Conservation (phyloP, 2,329 filamentous ascomycete genomes). For the Chrysosporium queenslandicum region DNA sequence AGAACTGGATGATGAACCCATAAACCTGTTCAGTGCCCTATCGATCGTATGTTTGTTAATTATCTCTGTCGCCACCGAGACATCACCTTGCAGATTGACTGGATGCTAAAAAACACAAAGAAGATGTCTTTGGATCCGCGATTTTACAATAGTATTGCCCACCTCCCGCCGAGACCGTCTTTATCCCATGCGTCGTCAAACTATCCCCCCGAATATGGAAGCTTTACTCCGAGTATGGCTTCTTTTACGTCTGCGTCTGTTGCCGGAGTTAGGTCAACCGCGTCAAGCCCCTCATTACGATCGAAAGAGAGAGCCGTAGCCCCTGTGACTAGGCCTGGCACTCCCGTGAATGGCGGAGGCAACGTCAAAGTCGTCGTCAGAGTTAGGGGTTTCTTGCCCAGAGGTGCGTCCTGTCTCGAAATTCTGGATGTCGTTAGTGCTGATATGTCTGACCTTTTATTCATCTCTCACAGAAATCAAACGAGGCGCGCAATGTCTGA, state of each 20-base stretch:
- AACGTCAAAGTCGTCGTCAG: slow-evolving; percentile 77
- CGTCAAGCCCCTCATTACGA: slow-evolving; percentile 68
- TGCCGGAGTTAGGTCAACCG: slow-evolving; percentile 46
- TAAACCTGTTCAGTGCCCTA: slow-evolving; percentile 14
- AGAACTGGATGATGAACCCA: slow-evolving; percentile 9
- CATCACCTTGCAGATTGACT: slow-evolving; percentile 31
- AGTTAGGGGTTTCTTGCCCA: slow-evolving; percentile 65
- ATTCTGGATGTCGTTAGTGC: background rate
- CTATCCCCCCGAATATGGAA: slow-evolving; percentile 22
- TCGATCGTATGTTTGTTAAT: slow-evolving; percentile 28
- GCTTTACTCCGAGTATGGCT: slow-evolving; percentile 30
- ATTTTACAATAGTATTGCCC: slow-evolving; percentile 26
- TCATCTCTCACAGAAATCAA: slow-evolving; percentile 56
- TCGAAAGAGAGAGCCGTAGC: slow-evolving; percentile 59
- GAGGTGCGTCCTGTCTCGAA: slow-evolving; percentile 48
- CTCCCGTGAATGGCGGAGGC: slow-evolving; percentile 43
- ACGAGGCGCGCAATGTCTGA: slow-evolving; percentile 69
- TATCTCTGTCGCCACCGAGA: slow-evolving; percentile 32
- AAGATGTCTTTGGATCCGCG: slow-evolving; percentile 36
- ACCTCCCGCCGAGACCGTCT: slow-evolving; percentile 10
- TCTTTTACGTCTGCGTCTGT: slow-evolving; percentile 30
- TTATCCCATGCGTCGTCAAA: slow-evolving; percentile 12
- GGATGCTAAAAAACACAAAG: slow-evolving; percentile 31
- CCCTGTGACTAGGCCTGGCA: slow-evolving; percentile 38
- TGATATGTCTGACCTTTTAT: slow-evolving; percentile 18